These are phyloP conservation scores for Solanum pennellii DNA, from an alignment of 257 asterid species.

Conservation along the genomic window DNA sequence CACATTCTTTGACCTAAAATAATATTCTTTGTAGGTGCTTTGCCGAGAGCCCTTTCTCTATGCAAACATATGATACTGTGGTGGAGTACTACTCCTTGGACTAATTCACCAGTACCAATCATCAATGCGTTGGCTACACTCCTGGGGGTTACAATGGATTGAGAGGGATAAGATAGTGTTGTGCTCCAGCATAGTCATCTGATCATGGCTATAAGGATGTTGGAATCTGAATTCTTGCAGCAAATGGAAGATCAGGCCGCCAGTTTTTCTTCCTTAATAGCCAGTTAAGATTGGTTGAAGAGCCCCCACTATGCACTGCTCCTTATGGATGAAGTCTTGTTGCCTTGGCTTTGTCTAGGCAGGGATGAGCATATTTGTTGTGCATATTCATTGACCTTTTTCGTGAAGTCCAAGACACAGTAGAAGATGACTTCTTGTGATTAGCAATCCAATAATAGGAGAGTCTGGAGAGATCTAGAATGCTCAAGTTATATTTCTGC, in stretches of 20 bases:
- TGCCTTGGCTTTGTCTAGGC: neutral
- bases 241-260: neutral
- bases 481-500: neutral
- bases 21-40: constrained; percentile 28
- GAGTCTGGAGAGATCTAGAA: neutral
- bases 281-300: neutral
- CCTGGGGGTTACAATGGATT: neutral
- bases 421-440: neutral
- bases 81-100: constrained; percentile 20
- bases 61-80: constrained; percentile 43
- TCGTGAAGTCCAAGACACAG: neutral
- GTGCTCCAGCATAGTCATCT: neutral
- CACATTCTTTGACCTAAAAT: neutral
- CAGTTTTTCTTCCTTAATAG: neutral
- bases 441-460: neutral
- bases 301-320: neutral
- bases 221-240: neutral
- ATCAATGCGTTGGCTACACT: neutral
- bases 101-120: neutral
- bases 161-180: neutral
- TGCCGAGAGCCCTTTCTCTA: constrained; percentile 34
- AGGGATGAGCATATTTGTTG: neutral
- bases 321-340: neutral
- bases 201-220: neutral
- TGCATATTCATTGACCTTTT: neutral